Evolutionary conservation across 495 filamentous ascomycete genomes (phyloP).

Genomic region (Amniculicola lignicola): DNA sequence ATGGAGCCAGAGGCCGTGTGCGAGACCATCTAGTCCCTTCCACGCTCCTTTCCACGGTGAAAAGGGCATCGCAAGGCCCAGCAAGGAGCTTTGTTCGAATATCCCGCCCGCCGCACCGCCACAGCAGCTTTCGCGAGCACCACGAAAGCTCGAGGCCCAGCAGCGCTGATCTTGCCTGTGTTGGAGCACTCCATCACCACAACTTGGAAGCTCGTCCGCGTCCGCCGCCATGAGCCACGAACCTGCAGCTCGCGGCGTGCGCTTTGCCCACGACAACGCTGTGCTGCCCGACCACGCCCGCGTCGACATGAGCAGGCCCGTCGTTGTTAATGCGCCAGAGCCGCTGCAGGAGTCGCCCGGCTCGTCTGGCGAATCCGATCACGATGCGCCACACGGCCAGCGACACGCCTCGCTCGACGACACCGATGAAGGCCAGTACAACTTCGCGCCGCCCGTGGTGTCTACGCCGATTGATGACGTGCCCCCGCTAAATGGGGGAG

Average conservation of each 20-base stretch:
- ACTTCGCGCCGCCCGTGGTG: constrained; percentile 30
- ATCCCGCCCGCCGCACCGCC: constrained; percentile 8
- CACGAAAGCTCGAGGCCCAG: too few relatives aligned
- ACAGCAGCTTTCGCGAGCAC: not conserved
- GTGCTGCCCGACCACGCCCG: constrained; percentile 9
- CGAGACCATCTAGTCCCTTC: too few relatives aligned
- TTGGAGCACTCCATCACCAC: not conserved
- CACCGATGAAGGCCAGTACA: constrained; percentile 25
- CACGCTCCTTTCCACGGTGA: too few relatives aligned
- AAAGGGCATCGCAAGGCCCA: too few relatives aligned
- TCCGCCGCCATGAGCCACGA: constrained; percentile 10
- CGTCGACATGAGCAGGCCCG: constrained; percentile 24
- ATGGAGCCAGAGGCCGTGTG: too few relatives aligned
- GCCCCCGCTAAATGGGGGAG: constrained; percentile 4
- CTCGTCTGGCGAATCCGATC: constrained; percentile 30
- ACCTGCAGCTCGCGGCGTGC: constrained; percentile 7
- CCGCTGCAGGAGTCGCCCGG: constrained; percentile 19
- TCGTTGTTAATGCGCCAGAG: constrained; percentile 18
- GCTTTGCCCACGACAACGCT: constrained; percentile 19
- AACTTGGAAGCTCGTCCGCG: not conserved
- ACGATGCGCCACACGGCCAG: constrained; percentile 19
- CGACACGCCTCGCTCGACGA: constrained; percentile 19
- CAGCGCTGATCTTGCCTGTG: constrained; percentile 19
- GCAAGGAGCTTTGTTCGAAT: not conserved
- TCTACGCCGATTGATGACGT: constrained; percentile 29